Evolutionary conservation across 2,329 filamentous ascomycete species (phyloP).

Genomic region (Pseudogymnoascus sp.): DNA sequence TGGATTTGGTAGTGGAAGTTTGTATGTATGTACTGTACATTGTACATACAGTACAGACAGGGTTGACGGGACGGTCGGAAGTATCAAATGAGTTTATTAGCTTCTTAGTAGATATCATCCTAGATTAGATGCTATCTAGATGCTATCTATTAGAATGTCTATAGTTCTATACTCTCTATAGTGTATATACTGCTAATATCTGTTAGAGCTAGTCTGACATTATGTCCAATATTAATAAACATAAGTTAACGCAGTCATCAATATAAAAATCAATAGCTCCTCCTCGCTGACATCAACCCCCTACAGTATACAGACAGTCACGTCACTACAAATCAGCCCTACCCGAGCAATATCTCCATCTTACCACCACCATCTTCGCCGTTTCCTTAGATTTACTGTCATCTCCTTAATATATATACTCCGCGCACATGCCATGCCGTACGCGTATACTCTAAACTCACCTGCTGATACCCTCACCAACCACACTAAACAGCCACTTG

Average conservation of each 20-base stretch:
- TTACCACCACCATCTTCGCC: not conserved
- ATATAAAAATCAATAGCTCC: not conserved
- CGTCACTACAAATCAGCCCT: not conserved
- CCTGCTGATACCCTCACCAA: not conserved
- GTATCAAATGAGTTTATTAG: not conserved
- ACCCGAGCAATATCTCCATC: not conserved
- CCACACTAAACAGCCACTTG: not conserved
- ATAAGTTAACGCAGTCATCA: not conserved
- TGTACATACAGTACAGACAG: not conserved
- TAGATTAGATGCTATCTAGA: no score
- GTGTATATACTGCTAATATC: not conserved
- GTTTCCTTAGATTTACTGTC: not conserved
- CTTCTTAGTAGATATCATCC: no score
- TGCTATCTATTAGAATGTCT: not conserved
- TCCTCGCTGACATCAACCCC: not conserved
- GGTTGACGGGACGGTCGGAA: not conserved
- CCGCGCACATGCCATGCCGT: not conserved
- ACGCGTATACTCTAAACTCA: not conserved
- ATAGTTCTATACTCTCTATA: not conserved
- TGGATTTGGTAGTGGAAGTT: no score
- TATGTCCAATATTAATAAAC: not conserved
- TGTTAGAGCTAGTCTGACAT: not conserved
- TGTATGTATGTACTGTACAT: no score
- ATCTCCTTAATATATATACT: not conserved
- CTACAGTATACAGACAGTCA: not conserved